These are phyloP conservation scores for Pisolithus thermaeus DNA, from an alignment of 1,284 basidiomycete genomes.

Conservation along the genomic window DNA sequence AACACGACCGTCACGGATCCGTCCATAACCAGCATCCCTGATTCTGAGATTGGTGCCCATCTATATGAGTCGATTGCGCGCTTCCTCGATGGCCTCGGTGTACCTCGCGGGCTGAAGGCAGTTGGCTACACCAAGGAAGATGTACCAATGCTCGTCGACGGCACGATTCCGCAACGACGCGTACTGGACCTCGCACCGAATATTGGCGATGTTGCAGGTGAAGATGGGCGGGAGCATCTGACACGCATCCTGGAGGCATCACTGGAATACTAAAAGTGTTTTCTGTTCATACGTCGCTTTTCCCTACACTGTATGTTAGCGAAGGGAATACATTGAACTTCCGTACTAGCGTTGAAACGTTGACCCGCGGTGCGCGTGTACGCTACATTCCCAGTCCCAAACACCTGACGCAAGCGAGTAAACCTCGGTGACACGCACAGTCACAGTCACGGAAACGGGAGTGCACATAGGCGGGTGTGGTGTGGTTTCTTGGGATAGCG, in stretches of 20 bases:
- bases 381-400: too few species aligned
- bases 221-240: slow-evolving; percentile 76
- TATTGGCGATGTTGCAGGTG: slow-evolving; percentile 72
- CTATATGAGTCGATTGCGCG: slow-evolving; percentile 87
- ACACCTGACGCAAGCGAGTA: too few species aligned
- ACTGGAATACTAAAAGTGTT: slow-evolving; percentile 57
- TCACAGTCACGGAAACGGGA: too few species aligned
- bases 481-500: slow-evolving; percentile 1
- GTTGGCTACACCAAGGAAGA: slow-evolving; percentile 76
- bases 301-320: not conserved
- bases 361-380: too few species aligned
- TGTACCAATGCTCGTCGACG: slow-evolving; percentile 70
- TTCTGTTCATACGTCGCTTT: slow-evolving; percentile 1
- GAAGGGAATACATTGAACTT: not conserved
- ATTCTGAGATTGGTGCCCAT: slow-evolving; percentile 76
- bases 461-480: too few species aligned
- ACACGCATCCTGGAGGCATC: slow-evolving; percentile 72
- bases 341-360: not conserved
- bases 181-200: slow-evolving; percentile 86
- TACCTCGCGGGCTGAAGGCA: slow-evolving; percentile 84
- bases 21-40: slow-evolving; percentile 70
- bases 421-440: too few species aligned
- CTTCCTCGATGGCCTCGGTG: slow-evolving; percentile 83
- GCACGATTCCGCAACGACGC: slow-evolving; percentile 82
- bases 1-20: slow-evolving; percentile 59